Conservation (phyloP, 108 stramenopile species). For the Pelagomonas calceolata region DNA sequence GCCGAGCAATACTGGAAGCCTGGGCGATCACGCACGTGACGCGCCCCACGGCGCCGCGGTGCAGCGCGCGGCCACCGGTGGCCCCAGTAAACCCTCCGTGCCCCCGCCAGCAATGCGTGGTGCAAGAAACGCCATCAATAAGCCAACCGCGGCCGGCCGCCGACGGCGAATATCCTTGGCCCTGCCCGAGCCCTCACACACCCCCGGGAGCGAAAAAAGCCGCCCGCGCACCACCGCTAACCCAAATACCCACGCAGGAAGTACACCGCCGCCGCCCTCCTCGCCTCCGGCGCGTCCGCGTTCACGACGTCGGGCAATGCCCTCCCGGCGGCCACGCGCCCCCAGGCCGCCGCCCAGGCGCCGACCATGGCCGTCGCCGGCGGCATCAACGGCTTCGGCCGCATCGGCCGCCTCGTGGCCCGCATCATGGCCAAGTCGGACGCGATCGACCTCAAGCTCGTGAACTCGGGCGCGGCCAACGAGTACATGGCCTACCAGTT, state of each 20-base stretch:
- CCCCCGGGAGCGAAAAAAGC: no score
- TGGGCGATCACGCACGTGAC: no score
- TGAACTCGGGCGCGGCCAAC: slow-evolving; percentile 94
- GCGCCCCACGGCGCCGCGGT: no score
- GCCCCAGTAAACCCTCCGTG: no score
- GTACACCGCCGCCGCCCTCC: slow-evolving; percentile 57
- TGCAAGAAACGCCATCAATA: no score
- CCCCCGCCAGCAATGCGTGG: no score
- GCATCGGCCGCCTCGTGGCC: slow-evolving; percentile 99
- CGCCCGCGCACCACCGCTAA: slow-evolving; percentile 22
- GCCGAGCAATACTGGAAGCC: no score
- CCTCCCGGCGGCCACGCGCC: slow-evolving; percentile 65
- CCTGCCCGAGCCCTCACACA: no score
- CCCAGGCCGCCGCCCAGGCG: slow-evolving; percentile 56
- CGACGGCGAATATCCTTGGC: no score
- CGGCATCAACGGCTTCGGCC: slow-evolving; percentile 98
- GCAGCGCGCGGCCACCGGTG: no score
- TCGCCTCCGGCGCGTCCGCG: slow-evolving; percentile 59
- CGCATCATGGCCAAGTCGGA: slow-evolving; percentile 91
- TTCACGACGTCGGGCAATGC: slow-evolving; percentile 48
- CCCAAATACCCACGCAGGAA: slow-evolving; percentile 49
- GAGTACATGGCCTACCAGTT: slow-evolving; percentile 99
- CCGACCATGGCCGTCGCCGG: slow-evolving; percentile 69
- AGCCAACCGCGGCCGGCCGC: no score
- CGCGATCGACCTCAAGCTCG: slow-evolving; percentile 67